These are phyloP conservation scores for Beauveria asiatica DNA, from an alignment of 2,329 filamentous ascomycete genomes.

Conservation along the genomic window DNA sequence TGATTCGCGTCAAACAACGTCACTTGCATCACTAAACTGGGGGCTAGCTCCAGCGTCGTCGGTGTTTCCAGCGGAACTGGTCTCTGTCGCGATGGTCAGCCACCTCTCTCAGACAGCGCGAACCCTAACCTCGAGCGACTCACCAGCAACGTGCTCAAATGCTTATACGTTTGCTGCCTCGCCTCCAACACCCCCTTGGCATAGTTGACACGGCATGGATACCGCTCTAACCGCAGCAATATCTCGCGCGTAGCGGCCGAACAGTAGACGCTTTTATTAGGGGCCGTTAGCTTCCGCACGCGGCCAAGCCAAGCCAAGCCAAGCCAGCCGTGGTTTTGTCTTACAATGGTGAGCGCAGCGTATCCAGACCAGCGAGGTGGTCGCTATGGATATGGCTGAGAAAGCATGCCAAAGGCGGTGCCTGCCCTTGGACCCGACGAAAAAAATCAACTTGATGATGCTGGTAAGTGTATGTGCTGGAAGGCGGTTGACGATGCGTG, in stretches of 20 bases:
- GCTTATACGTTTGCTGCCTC: constrained; percentile 65
- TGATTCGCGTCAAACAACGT: constrained; percentile 90
- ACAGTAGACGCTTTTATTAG: constrained; percentile 62
- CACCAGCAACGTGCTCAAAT: constrained; percentile 61
- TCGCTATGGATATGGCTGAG: constrained; percentile 90
- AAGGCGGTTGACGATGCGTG: not conserved
- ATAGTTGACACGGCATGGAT: constrained; percentile 73
- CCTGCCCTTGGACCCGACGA: constrained; percentile 42
- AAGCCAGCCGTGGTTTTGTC: constrained; percentile 11
- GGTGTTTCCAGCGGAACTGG: constrained; percentile 76
- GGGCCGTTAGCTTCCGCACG: not conserved
- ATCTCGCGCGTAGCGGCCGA: constrained; percentile 76
- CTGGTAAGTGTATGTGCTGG: not conserved
- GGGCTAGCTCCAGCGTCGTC: constrained; percentile 64
- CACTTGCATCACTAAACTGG: constrained; percentile 61
- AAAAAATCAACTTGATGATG: constrained; percentile 69
- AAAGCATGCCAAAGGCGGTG: constrained; percentile 71
- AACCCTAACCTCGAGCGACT: constrained; percentile 8
- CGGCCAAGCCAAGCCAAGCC: not conserved
- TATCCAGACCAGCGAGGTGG: constrained; percentile 74
- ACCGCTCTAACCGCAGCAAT: constrained; percentile 69
- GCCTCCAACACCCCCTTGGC: constrained; percentile 69
- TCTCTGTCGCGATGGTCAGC: constrained; percentile 39
- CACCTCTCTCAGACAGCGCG: not conserved
- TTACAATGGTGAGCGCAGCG: constrained; percentile 65